Base-by-base conservation (phyloP, 2,329 filamentous ascomycete species). In the Pseudodiploospora longispora region DNA sequence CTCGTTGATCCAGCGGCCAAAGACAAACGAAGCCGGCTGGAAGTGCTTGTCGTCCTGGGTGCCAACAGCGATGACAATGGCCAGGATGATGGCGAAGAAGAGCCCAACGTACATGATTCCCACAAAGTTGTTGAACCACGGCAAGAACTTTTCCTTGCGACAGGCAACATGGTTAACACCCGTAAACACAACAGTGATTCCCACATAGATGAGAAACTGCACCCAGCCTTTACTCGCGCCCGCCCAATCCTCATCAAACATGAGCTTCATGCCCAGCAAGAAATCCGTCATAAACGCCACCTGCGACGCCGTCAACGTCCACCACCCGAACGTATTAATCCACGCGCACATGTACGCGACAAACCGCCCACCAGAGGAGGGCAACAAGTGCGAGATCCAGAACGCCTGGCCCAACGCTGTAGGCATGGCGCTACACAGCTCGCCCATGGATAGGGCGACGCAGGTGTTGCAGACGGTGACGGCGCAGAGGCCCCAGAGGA, bases 281-380 rank as follows among this genome's bases (percentile, higher is more conserved):
- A 80, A 76, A 50, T 76, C 66, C 3, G 72, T 71, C 74, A 79
- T 78, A 52, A 80, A 79, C 9, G 74, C 75, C 27, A 72, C 66
- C 47, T 76, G 71, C 2, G 72, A 77, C 0, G 75, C 76, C 0
- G 71, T 72, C 46, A 79, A 57, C 0, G 74, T 71, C 67, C 74
- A 76, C 76, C 76, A 80, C 9, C 75, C 76, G 46, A 78, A 78
- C 0, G 70, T 76, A 56, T 79, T 79, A 53, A 78, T 75, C 74
- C 74, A 79, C 2, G 75, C 76, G 50, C 74, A 76, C 59, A 79
- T 66, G 52, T 79, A 80, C 1, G 72, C 75, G 4, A 59, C 53
- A 47, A 77, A 74, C 2, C 75, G 67, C 2, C 74, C 76, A 1
- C 10, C 54, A 52, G 46, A 58, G 39, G 64, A 68, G 59, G 41